These are phyloP conservation scores for Saccharomycopsis javanensis DNA, from an alignment of 805 yeast species.

Conservation along the genomic window DNA sequence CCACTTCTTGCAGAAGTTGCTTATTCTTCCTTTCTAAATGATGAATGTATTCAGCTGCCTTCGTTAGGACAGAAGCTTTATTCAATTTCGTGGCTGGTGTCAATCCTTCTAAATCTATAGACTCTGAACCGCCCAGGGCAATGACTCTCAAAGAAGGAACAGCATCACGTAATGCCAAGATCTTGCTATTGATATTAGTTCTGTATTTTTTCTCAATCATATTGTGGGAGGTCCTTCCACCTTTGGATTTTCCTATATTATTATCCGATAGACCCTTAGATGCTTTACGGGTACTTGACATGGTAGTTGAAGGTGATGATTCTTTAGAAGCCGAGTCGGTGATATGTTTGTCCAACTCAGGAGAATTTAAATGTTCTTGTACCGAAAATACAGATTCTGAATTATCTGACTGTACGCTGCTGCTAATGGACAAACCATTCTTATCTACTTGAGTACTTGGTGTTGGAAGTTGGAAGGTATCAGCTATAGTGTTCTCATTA, in stretches of 20 bases:
- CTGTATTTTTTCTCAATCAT: constrained; percentile 75
- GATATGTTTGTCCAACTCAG: neutral
- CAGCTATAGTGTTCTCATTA: neutral
- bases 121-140: constrained; percentile 34
- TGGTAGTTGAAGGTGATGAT: neutral
- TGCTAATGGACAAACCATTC: neutral
- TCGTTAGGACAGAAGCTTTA: constrained; percentile 67
- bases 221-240: constrained; percentile 58
- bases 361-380: neutral
- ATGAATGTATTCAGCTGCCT: constrained; percentile 71
- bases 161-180: constrained; percentile 58
- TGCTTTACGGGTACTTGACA: neutral
- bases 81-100: constrained; percentile 67
- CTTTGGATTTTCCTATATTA: constrained; percentile 33
- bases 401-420: neutral
- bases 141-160: constrained; percentile 70
- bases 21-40: constrained; percentile 57
- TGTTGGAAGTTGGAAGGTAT: neutral
- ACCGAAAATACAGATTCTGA: neutral
- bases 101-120: constrained; percentile 59
- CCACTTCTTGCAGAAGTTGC: constrained; percentile 41
- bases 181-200: constrained; percentile 65
- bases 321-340: neutral
- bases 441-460: neutral
- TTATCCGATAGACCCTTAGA: constrained; percentile 8